These are phyloP conservation scores for Sechiopsis laciniata DNA, from an alignment of 306 rosid genomes.

Conservation along the genomic window DNA sequence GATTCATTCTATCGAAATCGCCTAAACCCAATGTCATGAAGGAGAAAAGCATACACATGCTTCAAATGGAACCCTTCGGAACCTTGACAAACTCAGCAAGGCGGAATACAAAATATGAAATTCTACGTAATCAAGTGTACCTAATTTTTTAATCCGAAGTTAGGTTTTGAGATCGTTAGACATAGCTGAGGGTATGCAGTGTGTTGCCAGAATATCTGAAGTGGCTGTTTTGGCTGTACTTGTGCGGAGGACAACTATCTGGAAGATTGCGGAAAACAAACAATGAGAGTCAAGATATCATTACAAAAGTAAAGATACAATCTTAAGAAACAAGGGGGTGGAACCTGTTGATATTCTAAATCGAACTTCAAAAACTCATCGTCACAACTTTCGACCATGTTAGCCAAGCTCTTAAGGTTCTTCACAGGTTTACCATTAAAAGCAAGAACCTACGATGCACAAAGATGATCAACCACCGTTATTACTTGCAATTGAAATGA, in stretches of 20 bases:
- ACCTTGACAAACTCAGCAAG: not conserved
- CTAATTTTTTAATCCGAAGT: constrained; percentile 22
- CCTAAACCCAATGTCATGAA: not conserved
- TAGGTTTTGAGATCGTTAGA: constrained; percentile 80
- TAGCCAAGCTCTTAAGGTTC: constrained; percentile 79
- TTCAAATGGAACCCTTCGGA: constrained; percentile 5
- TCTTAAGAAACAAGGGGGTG: not conserved
- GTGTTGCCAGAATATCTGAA: constrained; percentile 70
- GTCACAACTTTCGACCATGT: constrained; percentile 72
- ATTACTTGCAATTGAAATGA: not conserved
- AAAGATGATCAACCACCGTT: not conserved
- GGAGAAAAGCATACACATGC: not conserved
- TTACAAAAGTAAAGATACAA: not conserved
- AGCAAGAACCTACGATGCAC: constrained; percentile 54
- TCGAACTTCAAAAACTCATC: constrained; percentile 76
- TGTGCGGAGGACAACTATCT: constrained; percentile 76
- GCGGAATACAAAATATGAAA: not conserved
- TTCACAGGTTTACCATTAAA: constrained; percentile 83
- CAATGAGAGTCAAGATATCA: not conserved
- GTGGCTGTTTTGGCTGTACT: constrained; percentile 77
- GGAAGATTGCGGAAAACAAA: constrained; percentile 23
- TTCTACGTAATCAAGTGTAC: constrained; percentile 9
- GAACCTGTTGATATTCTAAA: constrained; percentile 87
- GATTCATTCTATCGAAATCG: too few relatives aligned
- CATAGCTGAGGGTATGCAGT: constrained; percentile 83